Percentiles rank a stretch among this genome's conserved stretches.
phyloP scores from a whole-genome alignment of 352 stramenopile species.

The Paralagenidium karlingii region DNA sequence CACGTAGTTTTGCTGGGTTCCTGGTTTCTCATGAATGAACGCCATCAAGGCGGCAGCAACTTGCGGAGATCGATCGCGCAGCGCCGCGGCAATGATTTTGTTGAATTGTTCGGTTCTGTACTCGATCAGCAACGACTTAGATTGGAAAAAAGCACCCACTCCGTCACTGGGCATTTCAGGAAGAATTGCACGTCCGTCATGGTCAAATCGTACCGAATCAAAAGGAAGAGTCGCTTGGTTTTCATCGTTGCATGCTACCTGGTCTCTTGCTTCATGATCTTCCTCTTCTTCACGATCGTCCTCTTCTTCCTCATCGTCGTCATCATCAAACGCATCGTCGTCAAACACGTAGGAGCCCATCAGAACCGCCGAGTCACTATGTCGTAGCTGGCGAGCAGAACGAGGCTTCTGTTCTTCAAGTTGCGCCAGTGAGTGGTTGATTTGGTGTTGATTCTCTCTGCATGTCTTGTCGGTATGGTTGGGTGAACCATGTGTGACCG shows the following conservation, averaged over 20 bases:
- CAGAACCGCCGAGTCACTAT: neutral
- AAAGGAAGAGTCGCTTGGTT: conserved; percentile 26
- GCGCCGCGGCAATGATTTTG: conserved; percentile 43
- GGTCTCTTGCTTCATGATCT: neutral
- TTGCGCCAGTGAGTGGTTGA: too few relatives aligned
- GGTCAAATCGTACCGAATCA: conserved; percentile 35
- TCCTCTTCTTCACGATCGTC: neutral
- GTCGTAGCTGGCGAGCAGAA: neutral
- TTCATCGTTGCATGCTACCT: conserved; percentile 6
- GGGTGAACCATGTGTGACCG: too few relatives aligned
- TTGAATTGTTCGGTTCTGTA: conserved; percentile 61
- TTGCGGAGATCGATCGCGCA: conserved; percentile 41
- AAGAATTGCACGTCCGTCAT: conserved; percentile 29
- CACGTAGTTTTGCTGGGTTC: conserved; percentile 42
- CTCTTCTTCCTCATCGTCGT: neutral
- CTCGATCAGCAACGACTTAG: conserved; percentile 41
- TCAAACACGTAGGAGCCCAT: neutral
- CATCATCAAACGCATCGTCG: neutral
- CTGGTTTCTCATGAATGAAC: conserved; percentile 71
- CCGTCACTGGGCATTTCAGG: conserved; percentile 35
- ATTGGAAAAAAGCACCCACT: conserved; percentile 47
- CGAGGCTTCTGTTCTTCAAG: too few relatives aligned
- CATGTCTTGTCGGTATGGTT: too few relatives aligned
- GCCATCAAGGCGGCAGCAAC: conserved; percentile 54
- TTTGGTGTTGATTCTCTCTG: too few relatives aligned